Evolutionary conservation across 306 rosid genomes (phyloP).

Genomic region (Morella rubra): DNA sequence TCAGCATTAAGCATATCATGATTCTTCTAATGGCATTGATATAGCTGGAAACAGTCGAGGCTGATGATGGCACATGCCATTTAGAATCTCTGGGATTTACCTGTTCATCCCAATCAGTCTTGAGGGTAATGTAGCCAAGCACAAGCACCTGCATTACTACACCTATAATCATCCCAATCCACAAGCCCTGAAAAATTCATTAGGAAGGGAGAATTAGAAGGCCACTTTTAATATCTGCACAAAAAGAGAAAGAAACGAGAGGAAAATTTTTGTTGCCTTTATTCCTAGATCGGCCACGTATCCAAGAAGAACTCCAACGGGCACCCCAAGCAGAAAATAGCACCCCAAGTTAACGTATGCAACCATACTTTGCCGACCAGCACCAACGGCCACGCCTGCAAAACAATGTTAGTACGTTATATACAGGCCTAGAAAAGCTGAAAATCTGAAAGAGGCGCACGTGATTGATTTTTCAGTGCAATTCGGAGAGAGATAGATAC

Average conservation of each 20-base stretch:
- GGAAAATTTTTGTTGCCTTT: slow-evolving; percentile 22
- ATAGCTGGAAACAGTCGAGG: neutral
- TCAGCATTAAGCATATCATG: neutral
- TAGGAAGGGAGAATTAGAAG: neutral
- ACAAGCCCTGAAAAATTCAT: neutral
- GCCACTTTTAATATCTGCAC: neutral
- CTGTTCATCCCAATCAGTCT: slow-evolving; percentile 3
- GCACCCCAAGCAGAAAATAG: slow-evolving; percentile 48
- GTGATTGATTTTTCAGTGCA: too few species aligned
- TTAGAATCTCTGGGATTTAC: neutral
- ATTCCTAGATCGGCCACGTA: slow-evolving; percentile 36
- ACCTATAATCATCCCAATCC: slow-evolving; percentile 10
- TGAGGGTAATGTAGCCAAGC: neutral
- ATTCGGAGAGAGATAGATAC: too few species aligned
- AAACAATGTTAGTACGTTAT: neutral
- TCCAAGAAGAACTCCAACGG: slow-evolving; percentile 43
- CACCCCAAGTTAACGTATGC: slow-evolving; percentile 51
- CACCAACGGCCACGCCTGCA: slow-evolving; percentile 57
- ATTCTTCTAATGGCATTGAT: neutral
- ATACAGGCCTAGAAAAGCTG: neutral
- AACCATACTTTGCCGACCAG: slow-evolving; percentile 52
- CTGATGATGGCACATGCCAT: neutral
- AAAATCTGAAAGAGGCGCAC: too few species aligned
- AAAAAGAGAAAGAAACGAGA: neutral
- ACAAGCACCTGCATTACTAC: neutral